Base-by-base conservation (phyloP, 257 asterid species). In the Gentiana straminea region DNA sequence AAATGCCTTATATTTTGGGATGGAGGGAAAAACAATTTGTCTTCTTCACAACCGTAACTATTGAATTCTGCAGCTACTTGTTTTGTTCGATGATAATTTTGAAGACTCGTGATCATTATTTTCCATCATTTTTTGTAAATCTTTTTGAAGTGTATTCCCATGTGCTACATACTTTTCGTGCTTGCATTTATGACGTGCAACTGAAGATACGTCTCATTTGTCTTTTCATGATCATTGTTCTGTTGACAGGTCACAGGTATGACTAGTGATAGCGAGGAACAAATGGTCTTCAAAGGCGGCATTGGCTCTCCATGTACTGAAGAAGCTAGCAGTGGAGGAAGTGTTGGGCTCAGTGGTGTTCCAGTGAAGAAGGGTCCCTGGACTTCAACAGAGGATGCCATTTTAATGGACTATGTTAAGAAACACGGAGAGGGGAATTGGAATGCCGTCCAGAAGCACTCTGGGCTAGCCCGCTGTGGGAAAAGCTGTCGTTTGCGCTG, bases 401-500 rank as follows among this genome's bases (percentile, higher is more conserved):
- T 81, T 68, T 66, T 86, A 61, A 69, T 68, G 9, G 92, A 81
- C 35, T 81, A 86, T 33, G 85, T 86, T 2, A 77, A 71, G 36
- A 73, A 71, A 63, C 77, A 86, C n/a, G 96, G 96, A 64, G 89
- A 75, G 60, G 89, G 96, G 43, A 78, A 81, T 62, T 86, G 96
- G 96, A 84, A 82, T 76, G 86, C 94, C 35, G 85, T 86, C 54
- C 86, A 74, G 67, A 81, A 82, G 76, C 77, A 77, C 65, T 78
- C 94, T 0, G 94, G 96, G 59, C 89, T 86, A 54, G 79, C 94
- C 47, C 86, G 94, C 11, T 84, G 92, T 68, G 96, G 96, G 52
- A 86, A 86, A 73, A 86, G 96, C 68, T 86, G 96, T 44, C 94
- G 96, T 32, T 63, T 86, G 75, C 77, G 96, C 64, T 86, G 96